These are phyloP conservation scores for Phytophthora europaea DNA, from an alignment of 352 stramenopile species.

Conservation along the genomic window DNA sequence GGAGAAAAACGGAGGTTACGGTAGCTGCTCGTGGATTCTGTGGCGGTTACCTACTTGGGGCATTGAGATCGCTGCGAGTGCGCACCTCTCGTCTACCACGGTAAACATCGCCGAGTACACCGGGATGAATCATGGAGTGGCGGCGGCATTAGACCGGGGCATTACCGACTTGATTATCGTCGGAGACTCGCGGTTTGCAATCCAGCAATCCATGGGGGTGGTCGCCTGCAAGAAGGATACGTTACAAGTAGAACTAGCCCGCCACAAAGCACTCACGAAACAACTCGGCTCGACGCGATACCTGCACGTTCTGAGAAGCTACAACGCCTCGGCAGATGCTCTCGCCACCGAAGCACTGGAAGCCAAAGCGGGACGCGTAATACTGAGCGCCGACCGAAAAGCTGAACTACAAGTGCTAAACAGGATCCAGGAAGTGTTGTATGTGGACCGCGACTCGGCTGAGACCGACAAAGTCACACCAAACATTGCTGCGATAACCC, in stretches of 20 bases:
- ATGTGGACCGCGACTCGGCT: no score
- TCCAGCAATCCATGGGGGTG: no score
- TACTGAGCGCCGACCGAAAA: not conserved
- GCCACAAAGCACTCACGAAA: no score
- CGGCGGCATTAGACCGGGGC: no score
- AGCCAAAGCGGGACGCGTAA: not conserved
- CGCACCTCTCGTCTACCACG: not conserved
- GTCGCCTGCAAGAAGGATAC: no score
- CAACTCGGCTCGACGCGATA: not conserved
- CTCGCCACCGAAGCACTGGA: constrained; percentile 7
- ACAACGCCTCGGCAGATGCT: not conserved
- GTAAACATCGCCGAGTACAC: not conserved
- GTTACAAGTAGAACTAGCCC: no score
- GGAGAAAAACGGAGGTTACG: not conserved
- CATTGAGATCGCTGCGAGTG: not conserved
- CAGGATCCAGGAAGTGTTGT: not conserved
- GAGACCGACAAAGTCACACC: no score
- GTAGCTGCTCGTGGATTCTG: not conserved
- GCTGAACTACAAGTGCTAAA: not conserved
- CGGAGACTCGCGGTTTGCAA: no score
- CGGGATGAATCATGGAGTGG: no score
- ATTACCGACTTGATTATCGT: no score
- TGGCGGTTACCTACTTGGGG: not conserved
- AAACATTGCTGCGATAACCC: no score
- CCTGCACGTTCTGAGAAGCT: not conserved